Conservation (phyloP, 495 filamentous ascomycete species). For the Parmelia sp. region DNA sequence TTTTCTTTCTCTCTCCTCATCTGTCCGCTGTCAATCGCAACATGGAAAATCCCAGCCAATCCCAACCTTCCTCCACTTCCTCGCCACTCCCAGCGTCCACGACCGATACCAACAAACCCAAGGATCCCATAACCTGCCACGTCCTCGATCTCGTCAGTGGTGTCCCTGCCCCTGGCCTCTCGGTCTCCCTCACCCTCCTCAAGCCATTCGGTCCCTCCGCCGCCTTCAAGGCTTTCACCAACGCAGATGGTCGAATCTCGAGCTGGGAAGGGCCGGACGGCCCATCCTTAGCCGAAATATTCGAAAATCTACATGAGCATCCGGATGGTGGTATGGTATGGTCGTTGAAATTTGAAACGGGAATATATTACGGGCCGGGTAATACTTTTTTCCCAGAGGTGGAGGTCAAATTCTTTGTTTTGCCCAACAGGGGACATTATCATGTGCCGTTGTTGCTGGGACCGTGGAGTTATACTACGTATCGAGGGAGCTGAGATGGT, state of each 20-base stretch:
- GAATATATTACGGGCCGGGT: conserved; percentile 64
- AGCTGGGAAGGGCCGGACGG: conserved; percentile 52
- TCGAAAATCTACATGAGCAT: conserved; percentile 34
- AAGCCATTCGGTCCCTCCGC: conserved; percentile 28
- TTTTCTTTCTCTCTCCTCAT: neutral
- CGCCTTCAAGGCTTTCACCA: conserved; percentile 61
- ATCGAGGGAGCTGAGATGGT: conserved; percentile 54
- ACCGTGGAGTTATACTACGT: conserved; percentile 90
- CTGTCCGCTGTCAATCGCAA: conserved; percentile 13
- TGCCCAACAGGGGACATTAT: conserved; percentile 62
- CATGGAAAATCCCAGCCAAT: conserved; percentile 29
- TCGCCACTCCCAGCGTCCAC: conserved; percentile 56
- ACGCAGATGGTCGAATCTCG: conserved; percentile 80
- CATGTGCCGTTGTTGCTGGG: conserved; percentile 88
- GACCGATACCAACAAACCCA: conserved; percentile 41
- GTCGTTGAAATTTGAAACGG: conserved; percentile 73
- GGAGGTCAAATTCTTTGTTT: conserved; percentile 75
- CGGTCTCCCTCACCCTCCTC: conserved; percentile 49
- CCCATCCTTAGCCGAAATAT: conserved; percentile 34
- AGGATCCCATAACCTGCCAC: conserved; percentile 74
- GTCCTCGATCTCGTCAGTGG: conserved; percentile 64
- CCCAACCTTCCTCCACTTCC: conserved; percentile 34
- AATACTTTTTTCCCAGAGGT: conserved; percentile 90
- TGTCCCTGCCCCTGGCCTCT: conserved; percentile 52
- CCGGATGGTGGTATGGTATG: conserved; percentile 49